A percentile compares a stretch with the other conserved stretches of the same genome.
These are phyloP conservation scores for Globisporangium iwayamae DNA, from an alignment of 352 stramenopile genomes.

Conservation along the genomic window DNA sequence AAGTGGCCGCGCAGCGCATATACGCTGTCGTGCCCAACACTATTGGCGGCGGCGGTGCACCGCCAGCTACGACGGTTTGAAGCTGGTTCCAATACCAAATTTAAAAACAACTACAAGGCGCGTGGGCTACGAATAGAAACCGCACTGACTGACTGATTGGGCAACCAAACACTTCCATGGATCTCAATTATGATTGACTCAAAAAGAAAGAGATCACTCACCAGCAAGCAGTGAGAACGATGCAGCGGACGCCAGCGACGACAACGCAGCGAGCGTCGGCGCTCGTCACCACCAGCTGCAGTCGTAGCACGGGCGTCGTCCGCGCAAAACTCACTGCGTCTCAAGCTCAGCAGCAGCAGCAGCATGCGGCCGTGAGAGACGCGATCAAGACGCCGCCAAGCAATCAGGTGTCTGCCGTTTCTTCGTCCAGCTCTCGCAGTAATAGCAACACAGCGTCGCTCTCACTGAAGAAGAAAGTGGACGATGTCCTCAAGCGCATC, in stretches of 20 bases:
- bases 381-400: constrained; percentile 13
- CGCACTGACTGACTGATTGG: background rate
- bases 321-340: background rate
- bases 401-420: background rate
- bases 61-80: background rate
- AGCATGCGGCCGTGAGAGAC: background rate
- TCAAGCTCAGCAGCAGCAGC: background rate
- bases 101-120: too few species aligned
- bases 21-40: constrained; percentile 4
- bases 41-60: background rate
- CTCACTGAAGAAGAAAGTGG: constrained; percentile 32
- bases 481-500: constrained; percentile 46
- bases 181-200: background rate
- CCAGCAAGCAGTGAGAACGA: background rate
- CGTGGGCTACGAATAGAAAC: background rate
- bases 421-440: background rate
- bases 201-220: background rate
- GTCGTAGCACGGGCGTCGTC: background rate
- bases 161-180: background rate
- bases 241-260: background rate
- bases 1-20: constrained; percentile 11
- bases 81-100: background rate
- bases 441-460: background rate
- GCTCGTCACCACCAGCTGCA: background rate
- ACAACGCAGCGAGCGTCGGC: background rate